Conservation (phyloP, 164 flowering plant genomes). For the Euptelea pleiosperma region DNA sequence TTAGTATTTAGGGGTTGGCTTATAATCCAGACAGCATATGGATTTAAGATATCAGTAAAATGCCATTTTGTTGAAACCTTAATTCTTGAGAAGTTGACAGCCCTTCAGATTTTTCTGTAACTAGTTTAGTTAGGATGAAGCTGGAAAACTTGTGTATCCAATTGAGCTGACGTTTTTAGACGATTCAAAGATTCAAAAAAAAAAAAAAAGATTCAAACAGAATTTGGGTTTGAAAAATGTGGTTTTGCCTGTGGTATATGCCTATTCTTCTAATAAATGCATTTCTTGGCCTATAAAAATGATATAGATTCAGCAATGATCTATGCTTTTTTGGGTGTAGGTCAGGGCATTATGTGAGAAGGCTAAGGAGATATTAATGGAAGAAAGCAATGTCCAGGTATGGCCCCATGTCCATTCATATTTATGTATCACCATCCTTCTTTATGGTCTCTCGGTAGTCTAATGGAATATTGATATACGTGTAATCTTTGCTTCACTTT, state of each 20-base stretch:
- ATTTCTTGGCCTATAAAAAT: background rate
- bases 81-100: background rate
- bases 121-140: too few relatives aligned
- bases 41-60: too few relatives aligned
- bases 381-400: conserved; percentile 97
- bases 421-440: background rate
- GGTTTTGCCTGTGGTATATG: background rate
- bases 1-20: too few relatives aligned
- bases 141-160: too few relatives aligned
- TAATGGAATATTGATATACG: too few relatives aligned
- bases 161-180: too few relatives aligned
- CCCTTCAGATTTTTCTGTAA: too few relatives aligned
- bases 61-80: background rate
- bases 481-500: too few relatives aligned
- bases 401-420: background rate
- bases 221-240: background rate
- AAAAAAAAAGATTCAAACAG: background rate
- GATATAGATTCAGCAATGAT: background rate
- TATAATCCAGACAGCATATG: too few relatives aligned
- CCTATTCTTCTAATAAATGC: background rate
- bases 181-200: too few relatives aligned
- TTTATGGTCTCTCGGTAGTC: too few relatives aligned
- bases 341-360: conserved; percentile 76
- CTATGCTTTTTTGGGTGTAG: conserved; percentile 29
- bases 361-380: conserved; percentile 94